A percentile compares a stretch with the other conserved stretches of the same genome.
Conservation (phyloP, 139 green algal species). For the Chlamydomonas urium region DNA sequence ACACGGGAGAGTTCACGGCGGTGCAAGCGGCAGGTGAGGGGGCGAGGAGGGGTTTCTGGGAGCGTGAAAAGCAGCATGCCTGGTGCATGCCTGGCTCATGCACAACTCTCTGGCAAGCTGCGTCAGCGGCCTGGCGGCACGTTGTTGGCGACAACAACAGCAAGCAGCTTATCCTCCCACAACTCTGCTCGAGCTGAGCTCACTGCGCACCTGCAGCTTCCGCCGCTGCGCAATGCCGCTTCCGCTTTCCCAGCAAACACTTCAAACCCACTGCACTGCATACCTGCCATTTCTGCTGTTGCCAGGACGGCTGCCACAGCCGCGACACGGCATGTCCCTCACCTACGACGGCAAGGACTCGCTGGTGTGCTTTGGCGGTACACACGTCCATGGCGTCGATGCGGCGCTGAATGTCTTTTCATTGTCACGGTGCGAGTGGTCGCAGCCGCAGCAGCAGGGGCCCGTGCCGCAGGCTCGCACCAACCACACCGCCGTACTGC, state of each 20-base stretch:
- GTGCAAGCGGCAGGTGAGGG: conserved; percentile 9
- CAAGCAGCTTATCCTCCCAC: too few species aligned
- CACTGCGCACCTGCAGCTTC: too few species aligned
- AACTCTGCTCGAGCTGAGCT: too few species aligned
- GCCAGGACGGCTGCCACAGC: conserved; percentile 19
- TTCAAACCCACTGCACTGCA: too few species aligned
- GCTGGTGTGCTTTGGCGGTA: conserved; percentile 47
- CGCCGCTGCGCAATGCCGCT: too few species aligned
- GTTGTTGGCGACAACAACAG: too few species aligned
- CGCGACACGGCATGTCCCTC: conserved; percentile 38
- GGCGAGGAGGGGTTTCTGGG: too few species aligned
- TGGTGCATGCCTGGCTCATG: too few species aligned
- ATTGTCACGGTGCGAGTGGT: conserved; percentile 36
- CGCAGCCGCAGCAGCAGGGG: conserved; percentile 15
- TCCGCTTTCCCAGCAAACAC: too few species aligned
- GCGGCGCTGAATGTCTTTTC: conserved; percentile 27
- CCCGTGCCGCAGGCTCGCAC: conserved; percentile 34
- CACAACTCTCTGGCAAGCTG: too few species aligned
- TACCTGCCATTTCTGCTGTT: background rate
- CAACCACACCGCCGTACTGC: conserved; percentile 34
- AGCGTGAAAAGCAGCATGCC: too few species aligned
- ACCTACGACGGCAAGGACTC: conserved; percentile 33
- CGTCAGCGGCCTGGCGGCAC: too few species aligned
- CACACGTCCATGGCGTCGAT: conserved; percentile 32
- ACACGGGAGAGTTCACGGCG: conserved; percentile 12